phyloP scores from a whole-genome alignment of 768 basidiomycete genomes.

The Mycena rebaudengoi region DNA sequence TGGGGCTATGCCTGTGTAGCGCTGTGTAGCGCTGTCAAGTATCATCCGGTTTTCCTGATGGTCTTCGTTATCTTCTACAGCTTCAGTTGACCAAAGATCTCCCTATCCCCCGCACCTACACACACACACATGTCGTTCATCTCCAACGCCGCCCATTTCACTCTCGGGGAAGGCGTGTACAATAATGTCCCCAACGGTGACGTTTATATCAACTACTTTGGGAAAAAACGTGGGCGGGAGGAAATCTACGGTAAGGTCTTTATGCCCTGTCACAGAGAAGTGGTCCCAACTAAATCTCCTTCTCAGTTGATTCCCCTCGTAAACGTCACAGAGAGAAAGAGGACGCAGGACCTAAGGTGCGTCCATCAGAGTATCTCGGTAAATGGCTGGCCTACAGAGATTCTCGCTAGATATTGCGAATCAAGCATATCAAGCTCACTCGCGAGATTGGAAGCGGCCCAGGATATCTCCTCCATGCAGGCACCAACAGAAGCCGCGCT shows the following conservation, averaged over 20 bases:
- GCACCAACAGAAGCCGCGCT: not conserved
- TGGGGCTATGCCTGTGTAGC: too few relatives aligned
- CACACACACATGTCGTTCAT: not conserved
- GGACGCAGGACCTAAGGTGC: too few relatives aligned
- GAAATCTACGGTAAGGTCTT: not conserved
- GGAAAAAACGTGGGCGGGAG: not conserved
- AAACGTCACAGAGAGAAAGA: too few relatives aligned
- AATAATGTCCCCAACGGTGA: not conserved
- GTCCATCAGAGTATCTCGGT: not conserved
- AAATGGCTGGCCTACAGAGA: not conserved
- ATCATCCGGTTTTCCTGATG: too few relatives aligned
- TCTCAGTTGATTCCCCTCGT: too few relatives aligned
- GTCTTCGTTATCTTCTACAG: too few relatives aligned
- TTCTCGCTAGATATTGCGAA: not conserved
- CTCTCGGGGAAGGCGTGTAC: not conserved
- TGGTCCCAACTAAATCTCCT: too few relatives aligned
- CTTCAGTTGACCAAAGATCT: too few relatives aligned
- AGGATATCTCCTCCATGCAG: constrained; percentile 3
- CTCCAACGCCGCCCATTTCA: not conserved
- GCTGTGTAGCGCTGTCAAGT: too few relatives aligned
- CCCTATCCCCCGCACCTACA: too few relatives aligned
- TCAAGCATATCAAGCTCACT: not conserved
- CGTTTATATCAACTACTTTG: not conserved
- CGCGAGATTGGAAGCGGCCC: not conserved
- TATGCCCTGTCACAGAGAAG: too few relatives aligned